Conservation (phyloP, 1,284 basidiomycete species). For the Cryptococcus sp. region DNA sequence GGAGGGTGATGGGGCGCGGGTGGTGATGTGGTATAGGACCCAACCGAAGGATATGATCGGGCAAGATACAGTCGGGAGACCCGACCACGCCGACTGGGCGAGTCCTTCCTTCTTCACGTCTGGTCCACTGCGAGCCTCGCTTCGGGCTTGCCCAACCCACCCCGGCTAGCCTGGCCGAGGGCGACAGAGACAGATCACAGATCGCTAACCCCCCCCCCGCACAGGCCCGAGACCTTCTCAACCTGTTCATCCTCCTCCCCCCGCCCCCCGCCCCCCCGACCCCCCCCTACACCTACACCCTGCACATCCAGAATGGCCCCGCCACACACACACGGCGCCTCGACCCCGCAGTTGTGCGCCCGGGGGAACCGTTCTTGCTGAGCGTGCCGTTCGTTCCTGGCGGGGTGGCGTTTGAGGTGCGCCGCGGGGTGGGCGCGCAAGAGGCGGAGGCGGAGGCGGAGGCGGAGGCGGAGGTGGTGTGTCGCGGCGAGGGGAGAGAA, state of each 20-base stretch:
- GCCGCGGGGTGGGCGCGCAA: no score
- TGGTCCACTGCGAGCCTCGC: no score
- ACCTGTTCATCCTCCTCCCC: conserved; percentile 32
- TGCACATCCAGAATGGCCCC: conserved; percentile 22
- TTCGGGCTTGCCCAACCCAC: no score
- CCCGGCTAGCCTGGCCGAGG: no score
- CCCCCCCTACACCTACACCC: conserved; percentile 6
- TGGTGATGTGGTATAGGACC: conserved; percentile 45
- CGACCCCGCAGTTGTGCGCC: conserved; percentile 4
- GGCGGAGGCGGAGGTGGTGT: conserved; percentile 15
- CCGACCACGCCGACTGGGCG: conserved; percentile 43
- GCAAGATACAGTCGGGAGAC: conserved; percentile 34
- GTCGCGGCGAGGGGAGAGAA: conserved; percentile 28
- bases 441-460: background rate
- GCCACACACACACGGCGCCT: background rate
- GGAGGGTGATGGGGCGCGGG: conserved; percentile 12
- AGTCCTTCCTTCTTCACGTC: conserved; percentile 16
- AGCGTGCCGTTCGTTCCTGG: conserved; percentile 38
- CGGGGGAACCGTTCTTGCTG: conserved; percentile 26
- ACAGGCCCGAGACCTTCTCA: conserved; percentile 48
- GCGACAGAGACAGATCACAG: no score
- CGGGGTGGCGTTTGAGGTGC: conserved; percentile 32
- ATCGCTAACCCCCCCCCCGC: background rate
- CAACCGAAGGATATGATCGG: conserved; percentile 24
- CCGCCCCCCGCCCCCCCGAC: background rate